Evolutionary conservation across 2,329 filamentous ascomycete genomes (phyloP).

Genomic region (Fusarium odoratissimum): DNA sequence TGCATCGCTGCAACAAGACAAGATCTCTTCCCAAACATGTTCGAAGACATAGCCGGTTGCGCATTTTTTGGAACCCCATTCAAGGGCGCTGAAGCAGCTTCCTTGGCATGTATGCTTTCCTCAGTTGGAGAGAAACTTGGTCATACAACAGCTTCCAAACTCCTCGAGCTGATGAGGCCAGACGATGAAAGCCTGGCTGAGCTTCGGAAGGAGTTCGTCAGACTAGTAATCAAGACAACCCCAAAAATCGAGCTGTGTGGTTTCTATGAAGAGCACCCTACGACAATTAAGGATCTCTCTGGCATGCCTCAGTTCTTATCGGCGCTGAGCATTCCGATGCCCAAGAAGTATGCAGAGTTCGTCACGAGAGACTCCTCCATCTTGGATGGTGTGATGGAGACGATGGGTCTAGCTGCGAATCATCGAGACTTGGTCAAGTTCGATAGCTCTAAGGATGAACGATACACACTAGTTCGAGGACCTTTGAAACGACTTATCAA

Average conservation of each 20-base stretch:
- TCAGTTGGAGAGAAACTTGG: slow-evolving; percentile 50
- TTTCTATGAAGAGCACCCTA: slow-evolving; percentile 55
- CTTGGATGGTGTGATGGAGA: slow-evolving; percentile 49
- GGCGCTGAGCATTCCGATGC: slow-evolving; percentile 41
- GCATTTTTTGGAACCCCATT: slow-evolving; percentile 58
- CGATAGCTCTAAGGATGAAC: slow-evolving; percentile 53
- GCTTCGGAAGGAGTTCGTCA: slow-evolving; percentile 54
- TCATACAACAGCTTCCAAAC: slow-evolving; percentile 49
- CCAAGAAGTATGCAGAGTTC: slow-evolving; percentile 52
- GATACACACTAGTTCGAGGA: slow-evolving; percentile 52
- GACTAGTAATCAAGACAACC: slow-evolving; percentile 49
- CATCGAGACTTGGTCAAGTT: slow-evolving; percentile 58
- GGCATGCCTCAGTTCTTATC: slow-evolving; percentile 47
- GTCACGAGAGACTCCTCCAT: slow-evolving; percentile 56
- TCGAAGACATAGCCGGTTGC: slow-evolving; percentile 54
- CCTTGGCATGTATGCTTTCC: slow-evolving; percentile 53
- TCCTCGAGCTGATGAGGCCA: slow-evolving; percentile 55
- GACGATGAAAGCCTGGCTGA: slow-evolving; percentile 53
- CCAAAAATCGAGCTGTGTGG: slow-evolving; percentile 53
- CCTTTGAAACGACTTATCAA: slow-evolving; percentile 53
- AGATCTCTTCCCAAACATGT: slow-evolving; percentile 53
- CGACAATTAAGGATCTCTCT: slow-evolving; percentile 52
- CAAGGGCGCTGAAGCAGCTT: slow-evolving; percentile 51
- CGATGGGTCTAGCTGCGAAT: slow-evolving; percentile 51
- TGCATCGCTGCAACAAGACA: slow-evolving; percentile 50